Evolutionary conservation across 2,329 filamentous ascomycete genomes (phyloP), one percentile per base, ranked within the genome.

Genomic region (Emergomyces africanus): DNA sequence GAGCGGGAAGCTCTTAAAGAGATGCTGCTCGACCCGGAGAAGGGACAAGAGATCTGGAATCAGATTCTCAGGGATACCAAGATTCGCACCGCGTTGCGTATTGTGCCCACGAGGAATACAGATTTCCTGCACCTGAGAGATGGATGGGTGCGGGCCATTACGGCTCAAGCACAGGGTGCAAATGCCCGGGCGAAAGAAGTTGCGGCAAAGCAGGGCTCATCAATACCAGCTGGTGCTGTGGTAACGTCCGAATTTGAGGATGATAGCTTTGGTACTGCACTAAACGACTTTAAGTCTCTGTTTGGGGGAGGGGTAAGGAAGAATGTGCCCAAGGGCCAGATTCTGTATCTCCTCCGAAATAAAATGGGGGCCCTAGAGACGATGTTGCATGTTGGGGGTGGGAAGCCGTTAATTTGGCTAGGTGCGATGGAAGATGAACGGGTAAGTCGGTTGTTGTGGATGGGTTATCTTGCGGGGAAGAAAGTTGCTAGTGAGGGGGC

Each of bases 71-170:
- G 78, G 60, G 77, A 85, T 0, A 79, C 83, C 2, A 81, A 83
- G 0, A 83, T 92, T n/a, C 80, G 90, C 58, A 92, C 85, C 30
- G 82, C 86, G 0, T 85, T 95, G 75, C 83, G 92, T 51, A 87
- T 99, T 63, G 85, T 92, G 2, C 94, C 94, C 0, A 90, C 90
- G n/a, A 81, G 90, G 42, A 90, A 95, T 72, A 99, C 94, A 20
- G 91, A 97, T 73, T 97, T 96, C 73, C 84, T 86, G 64, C 94
- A 99, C 72, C 74, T 99, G 62, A 83, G 92, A 46, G 94, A 99
- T 69, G 94, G 89, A 0, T 95, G 91, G 77, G 89, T 96, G 61
- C 83, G 90, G 5, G 88, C 89, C 25, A 87, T 99, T 63, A 88
- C 88, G 58, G 86, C 83, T 9, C 83, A 87, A 39, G 86, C 87